phyloP scores from a whole-genome alignment of 129 eudicot genomes.

The Centaurea solstitialis region DNA sequence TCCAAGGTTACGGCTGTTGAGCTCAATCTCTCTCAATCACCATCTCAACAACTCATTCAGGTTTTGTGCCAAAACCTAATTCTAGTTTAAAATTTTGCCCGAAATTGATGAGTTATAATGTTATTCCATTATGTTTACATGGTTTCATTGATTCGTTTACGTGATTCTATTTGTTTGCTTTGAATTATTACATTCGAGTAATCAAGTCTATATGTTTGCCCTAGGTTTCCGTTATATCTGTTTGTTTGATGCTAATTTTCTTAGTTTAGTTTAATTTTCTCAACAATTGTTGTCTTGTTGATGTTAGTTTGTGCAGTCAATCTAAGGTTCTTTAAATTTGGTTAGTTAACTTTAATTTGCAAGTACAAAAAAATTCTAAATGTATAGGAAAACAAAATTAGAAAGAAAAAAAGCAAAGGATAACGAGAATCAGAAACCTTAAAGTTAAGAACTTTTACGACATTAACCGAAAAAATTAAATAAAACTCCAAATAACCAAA shows the following conservation, averaged over 20 bases:
- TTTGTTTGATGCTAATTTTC: background rate
- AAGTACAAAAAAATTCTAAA: no score
- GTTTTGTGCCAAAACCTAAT: background rate
- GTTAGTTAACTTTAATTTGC: background rate
- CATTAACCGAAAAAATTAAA: no score
- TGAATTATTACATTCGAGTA: background rate
- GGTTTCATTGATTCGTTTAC: background rate
- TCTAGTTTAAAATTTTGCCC: no score
- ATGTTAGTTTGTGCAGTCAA: background rate
- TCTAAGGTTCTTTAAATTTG: background rate
- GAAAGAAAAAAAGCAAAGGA: no score
- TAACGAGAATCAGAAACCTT: no score
- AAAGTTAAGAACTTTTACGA: no score
- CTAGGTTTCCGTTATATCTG: background rate
- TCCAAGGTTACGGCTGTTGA: no score
- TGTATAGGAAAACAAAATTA: no score
- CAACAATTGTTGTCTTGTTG: background rate
- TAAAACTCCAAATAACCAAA: no score
- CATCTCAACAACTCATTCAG: background rate
- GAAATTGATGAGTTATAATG: background rate
- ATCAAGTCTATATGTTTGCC: background rate
- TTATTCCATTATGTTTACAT: background rate
- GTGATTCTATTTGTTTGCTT: background rate
- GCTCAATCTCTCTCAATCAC: background rate
- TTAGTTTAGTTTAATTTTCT: background rate